Evolutionary conservation across 2,329 filamentous ascomycete genomes (phyloP).

Genomic region (Cytospora chrysosperma): DNA sequence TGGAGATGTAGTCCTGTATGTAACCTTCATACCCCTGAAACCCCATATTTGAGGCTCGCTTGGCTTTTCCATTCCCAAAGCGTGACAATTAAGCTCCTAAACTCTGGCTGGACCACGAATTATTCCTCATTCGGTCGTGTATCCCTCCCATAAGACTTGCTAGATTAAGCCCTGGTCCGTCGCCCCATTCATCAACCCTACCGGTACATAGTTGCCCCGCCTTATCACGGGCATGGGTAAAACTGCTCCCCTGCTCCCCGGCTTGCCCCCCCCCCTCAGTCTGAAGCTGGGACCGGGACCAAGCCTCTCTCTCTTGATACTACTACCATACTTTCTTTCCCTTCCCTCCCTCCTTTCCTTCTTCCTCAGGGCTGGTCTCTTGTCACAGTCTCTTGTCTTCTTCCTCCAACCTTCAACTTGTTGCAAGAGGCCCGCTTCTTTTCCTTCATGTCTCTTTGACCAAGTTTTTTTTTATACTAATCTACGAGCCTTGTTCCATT

Average conservation of each 20-base stretch:
- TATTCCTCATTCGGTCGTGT: conserved; percentile 16
- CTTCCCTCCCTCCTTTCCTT: not conserved
- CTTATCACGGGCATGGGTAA: conserved; percentile 5
- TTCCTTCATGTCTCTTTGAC: not conserved
- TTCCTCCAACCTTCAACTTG: not conserved
- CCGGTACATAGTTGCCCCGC: conserved; percentile 4
- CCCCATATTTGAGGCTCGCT: conserved; percentile 21
- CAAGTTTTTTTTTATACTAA: not conserved
- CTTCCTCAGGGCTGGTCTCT: conserved; percentile 24
- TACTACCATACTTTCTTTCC: conserved; percentile 6
- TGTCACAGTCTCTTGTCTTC: conserved; percentile 3
- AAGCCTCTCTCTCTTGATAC: conserved; percentile 18
- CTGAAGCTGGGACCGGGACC: conserved; percentile 9
- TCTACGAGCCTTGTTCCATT: not conserved
- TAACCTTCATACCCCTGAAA: conserved; percentile 21
- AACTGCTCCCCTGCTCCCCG: conserved; percentile 17
- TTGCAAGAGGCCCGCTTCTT: not conserved
- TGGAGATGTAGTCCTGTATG: conserved; percentile 5
- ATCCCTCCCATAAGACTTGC: not conserved
- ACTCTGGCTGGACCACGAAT: conserved; percentile 3
- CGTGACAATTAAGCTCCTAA: not conserved
- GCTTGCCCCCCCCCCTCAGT: conserved; percentile 13
- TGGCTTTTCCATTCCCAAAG: conserved; percentile 14
- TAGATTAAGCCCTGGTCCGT: conserved; percentile 11
- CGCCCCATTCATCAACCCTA: conserved; percentile 11